Base-by-base conservation (phyloP, 2,329 filamentous ascomycete species). In the Cladosporium sp. region DNA sequence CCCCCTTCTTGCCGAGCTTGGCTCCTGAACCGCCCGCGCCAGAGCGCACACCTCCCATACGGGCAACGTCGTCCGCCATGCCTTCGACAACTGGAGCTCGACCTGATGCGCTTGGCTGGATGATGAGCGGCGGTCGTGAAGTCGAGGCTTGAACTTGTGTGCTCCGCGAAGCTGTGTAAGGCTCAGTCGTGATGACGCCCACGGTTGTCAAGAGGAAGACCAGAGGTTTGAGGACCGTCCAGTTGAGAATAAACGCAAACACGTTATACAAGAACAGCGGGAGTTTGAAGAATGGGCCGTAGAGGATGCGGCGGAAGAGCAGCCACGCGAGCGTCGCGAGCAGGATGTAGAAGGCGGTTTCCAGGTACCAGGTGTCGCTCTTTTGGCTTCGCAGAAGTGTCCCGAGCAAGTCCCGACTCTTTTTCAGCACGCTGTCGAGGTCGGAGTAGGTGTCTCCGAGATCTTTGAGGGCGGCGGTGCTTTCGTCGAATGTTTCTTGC, bases 311-410 rank as follows among this genome's bases (percentile, higher is more conserved):
- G 31, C 95, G 84, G 74, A 96, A 97, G 7, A 97, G 75, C 8
- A 99, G 84, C 95, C 95, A 99, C 33, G 82, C 83, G 2, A 65
- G 44, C 1, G 93, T 97, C 6, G 81, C 86, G 26, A 90, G 74
- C 18, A 98, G 85, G 71, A 97, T 84, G 76, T 93, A 96, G 70
- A 98, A 88, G 2, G 93, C 88, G 44, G 91, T 96, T 79, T 95
- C 91, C 37, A 99, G 85, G 76, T 99, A 99, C 95, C 95, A 99
- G 2, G 93, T 97, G 76, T 99, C 95, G 70, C 90, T 95, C 83
- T 99, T 99, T 76, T 96, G 92, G 69, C 91, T 95, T 67, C 88
- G 87, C 56, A 98, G 81, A 55, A 99, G 82, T 21, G 91, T 92
- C 7, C 88, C 87, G 8, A 97, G 86, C 21, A 99, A 82, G 64